Conservation (phyloP, 106 monocot genomes). For the Platanthera zijinensis region DNA sequence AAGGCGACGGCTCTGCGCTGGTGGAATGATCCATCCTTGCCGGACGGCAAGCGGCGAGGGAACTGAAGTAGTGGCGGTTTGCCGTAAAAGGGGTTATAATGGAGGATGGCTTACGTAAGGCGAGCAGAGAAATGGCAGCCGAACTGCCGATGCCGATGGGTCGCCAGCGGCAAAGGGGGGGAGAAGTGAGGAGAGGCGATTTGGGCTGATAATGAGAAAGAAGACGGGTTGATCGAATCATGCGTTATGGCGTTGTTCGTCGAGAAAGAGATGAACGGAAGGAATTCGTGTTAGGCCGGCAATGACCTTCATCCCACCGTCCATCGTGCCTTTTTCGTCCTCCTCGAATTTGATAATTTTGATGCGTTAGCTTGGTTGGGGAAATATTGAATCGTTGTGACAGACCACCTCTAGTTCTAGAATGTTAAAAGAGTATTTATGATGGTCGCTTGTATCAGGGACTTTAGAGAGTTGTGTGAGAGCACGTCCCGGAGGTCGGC, state of each 20-base stretch:
- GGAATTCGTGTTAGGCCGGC: background rate
- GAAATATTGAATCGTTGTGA: no score
- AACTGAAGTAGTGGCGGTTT: background rate
- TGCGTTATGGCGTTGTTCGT: conserved; percentile 1
- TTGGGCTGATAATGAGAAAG: background rate
- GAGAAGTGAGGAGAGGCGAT: background rate
- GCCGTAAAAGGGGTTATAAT: background rate
- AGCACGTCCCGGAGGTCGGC: no score
- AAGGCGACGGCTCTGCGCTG: background rate
- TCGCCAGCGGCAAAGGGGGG: conserved; percentile 1
- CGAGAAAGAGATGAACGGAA: background rate
- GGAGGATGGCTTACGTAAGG: background rate
- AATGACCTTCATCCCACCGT: no score
- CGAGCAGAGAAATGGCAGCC: background rate
- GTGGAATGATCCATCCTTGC: background rate
- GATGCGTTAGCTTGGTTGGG: no score
- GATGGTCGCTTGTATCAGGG: no score
- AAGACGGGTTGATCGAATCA: background rate
- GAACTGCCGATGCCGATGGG: background rate
- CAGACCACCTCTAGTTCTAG: no score
- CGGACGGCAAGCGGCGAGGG: background rate
- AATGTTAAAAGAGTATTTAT: no score
- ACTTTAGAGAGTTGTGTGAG: no score
- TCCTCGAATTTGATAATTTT: no score
- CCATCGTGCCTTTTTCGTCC: no score